Conservation (phyloP, 2,329 filamentous ascomycete species). For the Colletotrichum phormii region DNA sequence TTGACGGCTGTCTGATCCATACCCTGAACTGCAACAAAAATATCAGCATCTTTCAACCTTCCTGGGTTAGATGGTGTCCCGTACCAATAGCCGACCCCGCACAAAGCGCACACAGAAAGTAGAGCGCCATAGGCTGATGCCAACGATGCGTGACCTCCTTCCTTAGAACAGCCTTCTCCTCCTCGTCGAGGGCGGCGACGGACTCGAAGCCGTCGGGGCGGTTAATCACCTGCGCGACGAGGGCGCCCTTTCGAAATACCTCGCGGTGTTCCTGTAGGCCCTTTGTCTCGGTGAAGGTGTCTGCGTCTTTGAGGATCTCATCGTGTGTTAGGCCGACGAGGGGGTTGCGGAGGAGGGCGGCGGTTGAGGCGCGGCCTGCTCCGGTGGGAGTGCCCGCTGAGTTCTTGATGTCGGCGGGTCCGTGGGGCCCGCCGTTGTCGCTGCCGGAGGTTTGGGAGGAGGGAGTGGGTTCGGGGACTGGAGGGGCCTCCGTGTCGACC, state of each 20-base stretch:
- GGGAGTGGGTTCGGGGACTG: not conserved
- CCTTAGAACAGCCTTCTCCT: conserved; percentile 44
- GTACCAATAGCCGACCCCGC: conserved; percentile 57
- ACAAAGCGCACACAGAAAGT: conserved; percentile 50
- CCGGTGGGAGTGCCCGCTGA: not conserved
- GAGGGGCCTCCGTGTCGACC: conserved; percentile 24
- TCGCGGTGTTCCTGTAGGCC: conserved; percentile 49
- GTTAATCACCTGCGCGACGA: conserved; percentile 61
- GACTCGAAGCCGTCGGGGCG: conserved; percentile 43
- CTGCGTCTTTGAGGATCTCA: conserved; percentile 48
- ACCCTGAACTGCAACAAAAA: conserved; percentile 57
- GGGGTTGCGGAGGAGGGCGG: conserved; percentile 46
- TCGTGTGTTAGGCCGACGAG: conserved; percentile 44
- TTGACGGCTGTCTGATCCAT: conserved; percentile 76
- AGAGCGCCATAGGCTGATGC: conserved; percentile 48
- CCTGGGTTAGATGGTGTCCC: no score
- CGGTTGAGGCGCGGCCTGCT: conserved; percentile 36
- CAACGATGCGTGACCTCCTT: conserved; percentile 46
- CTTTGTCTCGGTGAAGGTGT: conserved; percentile 49
- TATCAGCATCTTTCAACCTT: not conserved
- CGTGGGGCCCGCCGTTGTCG: not conserved
- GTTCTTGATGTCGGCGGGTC: not conserved
- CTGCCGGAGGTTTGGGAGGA: conserved; percentile 16
- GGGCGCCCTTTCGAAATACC: conserved; percentile 63
- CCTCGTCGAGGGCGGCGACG: conserved; percentile 42